A percentile compares a stretch with the other conserved stretches of the same genome.
These are phyloP conservation scores for Thielaviopsis ethacetica DNA, from an alignment of 2,329 filamentous ascomycete species.

Conservation along the genomic window DNA sequence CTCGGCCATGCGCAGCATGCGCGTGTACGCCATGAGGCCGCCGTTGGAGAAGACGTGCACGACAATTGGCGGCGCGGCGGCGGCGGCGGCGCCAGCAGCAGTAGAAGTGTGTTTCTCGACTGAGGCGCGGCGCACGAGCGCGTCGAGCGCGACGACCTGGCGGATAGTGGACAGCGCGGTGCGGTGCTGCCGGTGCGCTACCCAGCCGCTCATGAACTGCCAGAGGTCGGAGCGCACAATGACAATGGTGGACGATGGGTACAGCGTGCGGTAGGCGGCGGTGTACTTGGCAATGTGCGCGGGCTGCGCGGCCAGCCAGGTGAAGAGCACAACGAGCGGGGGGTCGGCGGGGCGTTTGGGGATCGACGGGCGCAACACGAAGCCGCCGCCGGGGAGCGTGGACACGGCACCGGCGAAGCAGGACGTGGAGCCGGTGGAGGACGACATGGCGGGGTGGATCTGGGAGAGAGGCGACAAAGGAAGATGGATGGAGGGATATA, in stretches of 20 bases:
- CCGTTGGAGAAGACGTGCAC: conserved; percentile 38
- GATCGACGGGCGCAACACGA: neutral
- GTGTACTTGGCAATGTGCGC: conserved; percentile 36
- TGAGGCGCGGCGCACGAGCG: neutral
- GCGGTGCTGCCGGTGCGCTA: neutral
- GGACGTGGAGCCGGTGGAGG: no score
- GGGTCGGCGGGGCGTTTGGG: conserved; percentile 17
- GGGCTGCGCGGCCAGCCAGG: conserved; percentile 34
- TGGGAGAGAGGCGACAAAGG: no score
- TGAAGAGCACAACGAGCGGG: conserved; percentile 29
- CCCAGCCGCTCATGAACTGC: neutral
- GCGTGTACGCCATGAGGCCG: conserved; percentile 19
- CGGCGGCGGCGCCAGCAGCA: no score
- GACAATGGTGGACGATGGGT: conserved; percentile 29
- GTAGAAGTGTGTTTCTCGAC: no score
- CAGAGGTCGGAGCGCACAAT: conserved; percentile 26
- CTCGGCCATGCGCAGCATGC: neutral
- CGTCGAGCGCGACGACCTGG: neutral
- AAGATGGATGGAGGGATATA: no score
- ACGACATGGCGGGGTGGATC: no score
- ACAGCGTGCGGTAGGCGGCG: conserved; percentile 26
- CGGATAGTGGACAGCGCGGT: neutral
- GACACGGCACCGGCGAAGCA: neutral
- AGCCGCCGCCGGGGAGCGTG: neutral
- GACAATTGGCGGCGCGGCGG: conserved; percentile 18